Percentiles rank a stretch among this genome's conserved stretches.
phyloP scores from a whole-genome alignment of 2,329 filamentous ascomycete genomes.

The Neofusicoccum parvum region DNA sequence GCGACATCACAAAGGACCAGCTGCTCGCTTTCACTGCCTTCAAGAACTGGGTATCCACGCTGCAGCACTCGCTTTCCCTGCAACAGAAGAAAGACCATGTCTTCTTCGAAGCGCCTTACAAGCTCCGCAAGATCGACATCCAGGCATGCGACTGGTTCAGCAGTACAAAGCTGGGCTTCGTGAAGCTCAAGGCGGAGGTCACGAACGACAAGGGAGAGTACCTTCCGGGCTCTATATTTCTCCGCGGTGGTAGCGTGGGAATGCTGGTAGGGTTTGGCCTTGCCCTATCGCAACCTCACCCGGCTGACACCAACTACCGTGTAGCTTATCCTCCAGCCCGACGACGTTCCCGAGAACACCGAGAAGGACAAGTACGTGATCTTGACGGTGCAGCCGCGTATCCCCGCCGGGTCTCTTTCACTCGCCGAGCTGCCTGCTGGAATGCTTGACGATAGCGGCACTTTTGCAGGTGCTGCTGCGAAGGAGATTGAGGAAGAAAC shows the following conservation, averaged over 20 bases:
- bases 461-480: slow-evolving; percentile 57
- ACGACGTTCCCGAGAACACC: slow-evolving; percentile 46
- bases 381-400: slow-evolving; percentile 59
- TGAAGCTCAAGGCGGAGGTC: slow-evolving; percentile 59
- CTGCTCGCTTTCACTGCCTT: slow-evolving; percentile 57
- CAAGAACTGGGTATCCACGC: slow-evolving; percentile 55
- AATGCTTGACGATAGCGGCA: slow-evolving; percentile 59
- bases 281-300: not conserved
- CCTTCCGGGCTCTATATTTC: slow-evolving; percentile 59
- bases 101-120: slow-evolving; percentile 55
- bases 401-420: slow-evolving; percentile 57
- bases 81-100: slow-evolving; percentile 51
- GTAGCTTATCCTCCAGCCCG: slow-evolving; percentile 58
- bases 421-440: slow-evolving; percentile 62
- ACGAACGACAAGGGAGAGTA: slow-evolving; percentile 54
- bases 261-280: slow-evolving; percentile 51
- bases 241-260: slow-evolving; percentile 60
- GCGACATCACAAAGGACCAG: slow-evolving; percentile 47
- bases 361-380: slow-evolving; percentile 54
- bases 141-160: slow-evolving; percentile 59
- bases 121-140: slow-evolving; percentile 54
- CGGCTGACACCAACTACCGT: not conserved
- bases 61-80: slow-evolving; percentile 51
- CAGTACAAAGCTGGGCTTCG: slow-evolving; percentile 54
- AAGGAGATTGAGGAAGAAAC: slow-evolving; percentile 62